A percentile compares a stretch with the other conserved stretches of the same genome.
Evolutionary conservation across 345 rosid species (phyloP).

Genomic region (Salix purpurea): DNA sequence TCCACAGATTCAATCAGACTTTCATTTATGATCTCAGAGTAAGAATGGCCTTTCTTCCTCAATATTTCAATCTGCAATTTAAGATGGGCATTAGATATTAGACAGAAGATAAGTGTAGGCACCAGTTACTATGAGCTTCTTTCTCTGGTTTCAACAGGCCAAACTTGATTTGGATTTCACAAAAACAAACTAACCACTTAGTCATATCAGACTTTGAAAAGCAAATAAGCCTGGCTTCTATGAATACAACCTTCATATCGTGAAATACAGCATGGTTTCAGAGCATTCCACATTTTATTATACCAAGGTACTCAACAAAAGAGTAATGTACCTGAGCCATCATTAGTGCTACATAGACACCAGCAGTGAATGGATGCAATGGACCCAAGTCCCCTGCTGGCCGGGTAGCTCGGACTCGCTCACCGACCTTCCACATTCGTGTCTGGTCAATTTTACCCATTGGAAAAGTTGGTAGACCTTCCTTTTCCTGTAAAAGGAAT

Average conservation of each 20-base stretch:
- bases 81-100: neutral
- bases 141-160: neutral
- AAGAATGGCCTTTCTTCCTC: constrained; percentile 95
- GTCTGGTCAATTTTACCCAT: constrained; percentile 97
- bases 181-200: neutral
- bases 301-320: neutral
- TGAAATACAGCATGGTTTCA: neutral
- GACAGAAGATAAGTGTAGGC: neutral
- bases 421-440: constrained; percentile 95
- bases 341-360: constrained; percentile 87
- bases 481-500: constrained; percentile 61
- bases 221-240: neutral
- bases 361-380: constrained; percentile 74
- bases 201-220: neutral
- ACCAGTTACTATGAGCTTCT: neutral
- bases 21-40: constrained; percentile 91
- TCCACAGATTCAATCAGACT: constrained; percentile 90
- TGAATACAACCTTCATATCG: neutral
- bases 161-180: neutral
- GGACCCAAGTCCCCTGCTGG: constrained; percentile 84
- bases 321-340: constrained; percentile 73
- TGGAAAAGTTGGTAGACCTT: constrained; percentile 92
- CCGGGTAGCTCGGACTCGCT: constrained; percentile 58
- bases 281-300: neutral
- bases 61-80: constrained; percentile 67